These are phyloP conservation scores for Chrysoporthe cubensis DNA, from an alignment of 2,329 filamentous ascomycete species.

Conservation along the genomic window DNA sequence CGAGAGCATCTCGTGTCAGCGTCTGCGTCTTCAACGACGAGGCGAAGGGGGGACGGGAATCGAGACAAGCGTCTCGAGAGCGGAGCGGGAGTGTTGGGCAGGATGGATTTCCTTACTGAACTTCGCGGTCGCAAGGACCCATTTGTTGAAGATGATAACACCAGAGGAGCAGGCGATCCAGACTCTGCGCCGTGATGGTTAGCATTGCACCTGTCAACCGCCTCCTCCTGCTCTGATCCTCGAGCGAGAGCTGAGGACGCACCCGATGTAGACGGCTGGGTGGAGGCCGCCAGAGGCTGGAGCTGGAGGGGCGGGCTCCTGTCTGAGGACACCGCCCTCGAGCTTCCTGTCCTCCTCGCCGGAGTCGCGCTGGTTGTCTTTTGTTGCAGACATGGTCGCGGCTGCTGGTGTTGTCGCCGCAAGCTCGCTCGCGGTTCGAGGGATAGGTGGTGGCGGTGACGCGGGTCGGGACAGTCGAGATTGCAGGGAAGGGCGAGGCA, in stretches of 20 bases:
- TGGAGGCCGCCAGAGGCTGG: conserved; percentile 51
- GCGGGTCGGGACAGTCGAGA: background rate
- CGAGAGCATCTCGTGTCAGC: conserved; percentile 16
- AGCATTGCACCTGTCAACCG: background rate
- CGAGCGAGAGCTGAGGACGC: conserved; percentile 7
- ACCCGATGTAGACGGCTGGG: conserved; percentile 77
- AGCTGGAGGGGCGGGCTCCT: conserved; percentile 23
- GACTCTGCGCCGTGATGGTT: conserved; percentile 54
- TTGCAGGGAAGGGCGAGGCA: background rate
- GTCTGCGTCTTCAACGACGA: background rate
- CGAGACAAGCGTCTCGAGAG: conserved; percentile 19
- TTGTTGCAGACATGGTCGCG: conserved; percentile 26
- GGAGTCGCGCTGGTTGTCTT: conserved; percentile 30
- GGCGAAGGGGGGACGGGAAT: background rate
- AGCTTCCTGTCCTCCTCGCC: conserved; percentile 30
- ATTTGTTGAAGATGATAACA: conserved; percentile 97
- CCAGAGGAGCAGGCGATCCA: conserved; percentile 90
- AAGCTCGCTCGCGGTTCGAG: background rate
- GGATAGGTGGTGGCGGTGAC: background rate
- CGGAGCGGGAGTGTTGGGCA: background rate
- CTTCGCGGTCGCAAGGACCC: conserved; percentile 78
- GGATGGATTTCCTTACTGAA: conserved; percentile 50
- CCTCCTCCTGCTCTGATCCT: background rate
- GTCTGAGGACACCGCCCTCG: conserved; percentile 28
- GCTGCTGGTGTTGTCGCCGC: background rate